These are phyloP conservation scores for Eucalyptus curtisii DNA, from an alignment of 345 rosid genomes.

Conservation along the genomic window DNA sequence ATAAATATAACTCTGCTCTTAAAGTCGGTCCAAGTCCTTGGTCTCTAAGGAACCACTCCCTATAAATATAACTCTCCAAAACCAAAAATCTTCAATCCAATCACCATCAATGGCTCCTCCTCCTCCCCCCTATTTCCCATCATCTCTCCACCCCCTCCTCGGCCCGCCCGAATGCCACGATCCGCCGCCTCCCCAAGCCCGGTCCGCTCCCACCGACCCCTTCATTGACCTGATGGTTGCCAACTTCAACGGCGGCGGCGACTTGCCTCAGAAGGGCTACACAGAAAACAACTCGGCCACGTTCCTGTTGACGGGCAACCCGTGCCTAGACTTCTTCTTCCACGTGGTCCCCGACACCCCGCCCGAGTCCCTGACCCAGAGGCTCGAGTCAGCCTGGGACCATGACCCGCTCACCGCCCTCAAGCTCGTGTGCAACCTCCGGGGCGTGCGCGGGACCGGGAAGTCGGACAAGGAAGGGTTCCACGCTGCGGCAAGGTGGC, in stretches of 20 bases:
- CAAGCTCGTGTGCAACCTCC: constrained; percentile 46
- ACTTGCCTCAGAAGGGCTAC: constrained; percentile 16
- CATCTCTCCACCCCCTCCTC: constrained; percentile 9
- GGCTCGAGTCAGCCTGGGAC: constrained; percentile 29
- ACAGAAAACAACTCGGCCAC: constrained; percentile 40
- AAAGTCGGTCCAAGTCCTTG: too few species aligned
- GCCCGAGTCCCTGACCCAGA: constrained; percentile 1
- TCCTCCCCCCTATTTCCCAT: background rate
- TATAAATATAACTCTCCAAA: background rate
- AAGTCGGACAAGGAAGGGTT: constrained; percentile 68
- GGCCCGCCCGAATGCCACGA: constrained; percentile 35
- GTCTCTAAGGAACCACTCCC: too few species aligned
- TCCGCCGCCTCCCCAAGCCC: background rate
- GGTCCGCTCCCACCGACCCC: background rate
- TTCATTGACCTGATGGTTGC: constrained; percentile 21
- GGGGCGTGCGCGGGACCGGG: constrained; percentile 70
- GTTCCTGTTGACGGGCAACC: constrained; percentile 29
- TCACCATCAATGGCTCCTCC: background rate
- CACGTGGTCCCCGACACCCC: constrained; percentile 49
- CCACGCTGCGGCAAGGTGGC: constrained; percentile 48
- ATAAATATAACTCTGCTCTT: too few species aligned
- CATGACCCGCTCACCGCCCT: constrained; percentile 41
- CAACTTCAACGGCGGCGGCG: constrained; percentile 5
- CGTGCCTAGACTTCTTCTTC: constrained; percentile 61
- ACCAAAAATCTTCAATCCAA: background rate